A percentile compares a stretch with the other conserved stretches of the same genome.
phyloP scores from a whole-genome alignment of 2,329 filamentous ascomycete species.

The Arthrobotrys sinensis region DNA sequence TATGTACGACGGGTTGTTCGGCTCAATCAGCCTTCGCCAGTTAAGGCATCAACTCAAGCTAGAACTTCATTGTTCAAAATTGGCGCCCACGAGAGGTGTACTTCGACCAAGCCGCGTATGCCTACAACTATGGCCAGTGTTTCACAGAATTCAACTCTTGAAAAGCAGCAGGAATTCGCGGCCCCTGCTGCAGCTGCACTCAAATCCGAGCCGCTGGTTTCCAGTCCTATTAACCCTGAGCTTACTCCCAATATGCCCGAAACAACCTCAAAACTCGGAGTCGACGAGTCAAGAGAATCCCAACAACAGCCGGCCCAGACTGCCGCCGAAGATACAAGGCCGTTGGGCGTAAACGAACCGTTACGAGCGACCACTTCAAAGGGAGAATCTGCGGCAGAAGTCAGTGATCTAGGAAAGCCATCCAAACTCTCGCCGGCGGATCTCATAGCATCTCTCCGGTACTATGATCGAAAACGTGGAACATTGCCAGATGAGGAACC shows the following conservation, averaged over 20 bases:
- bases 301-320: background rate
- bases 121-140: background rate
- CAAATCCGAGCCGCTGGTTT: background rate
- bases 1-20: background rate
- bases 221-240: background rate
- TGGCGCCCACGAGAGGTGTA: no score
- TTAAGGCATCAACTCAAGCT: background rate
- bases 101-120: background rate
- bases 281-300: background rate
- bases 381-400: background rate
- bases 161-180: background rate
- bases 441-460: slow-evolving; percentile 57
- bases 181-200: background rate
- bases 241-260: background rate
- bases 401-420: background rate
- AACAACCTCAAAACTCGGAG: background rate
- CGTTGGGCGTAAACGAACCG: background rate
- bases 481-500: slow-evolving; percentile 55
- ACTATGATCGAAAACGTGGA: slow-evolving; percentile 46
- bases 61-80: background rate
- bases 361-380: background rate
- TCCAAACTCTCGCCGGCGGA: slow-evolving; percentile 51
- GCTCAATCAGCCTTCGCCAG: background rate
- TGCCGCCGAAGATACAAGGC: background rate
- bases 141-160: background rate